Conservation (phyloP, 495 filamentous ascomycete genomes). For the Neurospora discreta region DNA sequence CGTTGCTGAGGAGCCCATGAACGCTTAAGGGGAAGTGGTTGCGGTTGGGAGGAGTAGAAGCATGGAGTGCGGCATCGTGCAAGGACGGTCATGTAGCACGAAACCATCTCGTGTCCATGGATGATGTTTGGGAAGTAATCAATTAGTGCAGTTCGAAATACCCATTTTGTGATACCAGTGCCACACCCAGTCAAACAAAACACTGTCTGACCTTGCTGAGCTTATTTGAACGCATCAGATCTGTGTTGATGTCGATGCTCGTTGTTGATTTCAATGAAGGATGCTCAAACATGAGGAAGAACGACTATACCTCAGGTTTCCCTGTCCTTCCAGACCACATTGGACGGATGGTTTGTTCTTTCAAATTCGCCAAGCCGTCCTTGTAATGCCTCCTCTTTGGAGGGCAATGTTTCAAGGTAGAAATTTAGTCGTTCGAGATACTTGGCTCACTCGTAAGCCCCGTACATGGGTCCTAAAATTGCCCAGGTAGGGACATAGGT, state of each 20-base stretch:
- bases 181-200: not conserved
- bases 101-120: not conserved
- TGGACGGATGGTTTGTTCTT: not conserved
- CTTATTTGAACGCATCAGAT: not conserved
- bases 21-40: constrained; percentile 9
- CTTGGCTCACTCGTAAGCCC: not conserved
- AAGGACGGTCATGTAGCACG: not conserved
- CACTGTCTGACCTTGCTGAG: not conserved
- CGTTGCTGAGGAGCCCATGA: constrained; percentile 75
- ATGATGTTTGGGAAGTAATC: not conserved
- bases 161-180: not conserved
- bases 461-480: not conserved
- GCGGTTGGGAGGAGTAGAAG: not conserved
- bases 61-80: not conserved
- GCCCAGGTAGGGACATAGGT: not conserved
- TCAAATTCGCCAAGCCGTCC: not conserved
- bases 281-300: not conserved
- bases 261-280: not conserved
- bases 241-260: not conserved
- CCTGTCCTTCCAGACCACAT: not conserved
- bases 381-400: not conserved
- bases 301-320: too few relatives aligned
- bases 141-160: not conserved
- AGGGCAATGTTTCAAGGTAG: not conserved
- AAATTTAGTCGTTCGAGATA: not conserved